phyloP scores from a whole-genome alignment of 768 basidiomycete genomes.

The Podaxis rugospora region DNA sequence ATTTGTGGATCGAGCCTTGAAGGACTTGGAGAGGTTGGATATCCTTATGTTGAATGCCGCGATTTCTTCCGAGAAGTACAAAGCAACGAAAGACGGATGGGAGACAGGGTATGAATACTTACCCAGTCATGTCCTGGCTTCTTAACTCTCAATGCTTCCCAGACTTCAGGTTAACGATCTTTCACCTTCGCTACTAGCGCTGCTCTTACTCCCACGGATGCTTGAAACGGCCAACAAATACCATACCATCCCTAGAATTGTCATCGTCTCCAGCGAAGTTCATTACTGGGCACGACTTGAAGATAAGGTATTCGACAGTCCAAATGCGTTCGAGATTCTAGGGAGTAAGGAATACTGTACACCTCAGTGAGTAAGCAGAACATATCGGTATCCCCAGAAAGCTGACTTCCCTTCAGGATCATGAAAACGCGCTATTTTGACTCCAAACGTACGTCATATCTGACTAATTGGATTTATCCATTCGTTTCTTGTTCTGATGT shows the following conservation, averaged over 20 bases:
- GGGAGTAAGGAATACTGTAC: conserved; percentile 25
- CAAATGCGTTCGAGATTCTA: conserved; percentile 24
- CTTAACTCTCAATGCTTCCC: background rate
- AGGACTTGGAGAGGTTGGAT: conserved; percentile 31
- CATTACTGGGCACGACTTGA: conserved; percentile 27
- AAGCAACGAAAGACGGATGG: conserved; percentile 37
- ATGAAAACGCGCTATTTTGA: conserved; percentile 21
- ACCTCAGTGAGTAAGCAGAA: background rate
- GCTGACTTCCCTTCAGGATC: background rate
- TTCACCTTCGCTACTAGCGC: conserved; percentile 29
- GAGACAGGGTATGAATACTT: conserved; percentile 32
- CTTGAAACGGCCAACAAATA: conserved; percentile 26
- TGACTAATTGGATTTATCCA: background rate
- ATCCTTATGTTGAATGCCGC: conserved; percentile 44
- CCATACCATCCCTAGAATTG: conserved; percentile 26
- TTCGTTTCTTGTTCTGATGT: background rate
- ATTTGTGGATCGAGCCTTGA: conserved; percentile 29
- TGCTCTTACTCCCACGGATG: conserved; percentile 37
- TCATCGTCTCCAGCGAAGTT: conserved; percentile 34
- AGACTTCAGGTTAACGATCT: conserved; percentile 45
- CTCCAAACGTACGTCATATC: conserved; percentile 27
- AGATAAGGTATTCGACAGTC: conserved; percentile 16
- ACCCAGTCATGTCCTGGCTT: background rate
- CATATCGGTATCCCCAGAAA: background rate
- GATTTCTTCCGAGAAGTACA: conserved; percentile 13